A percentile compares a stretch with the other conserved stretches of the same genome.
phyloP scores from a whole-genome alignment of 2,329 filamentous ascomycete genomes.

The Neonectria coccinea region DNA sequence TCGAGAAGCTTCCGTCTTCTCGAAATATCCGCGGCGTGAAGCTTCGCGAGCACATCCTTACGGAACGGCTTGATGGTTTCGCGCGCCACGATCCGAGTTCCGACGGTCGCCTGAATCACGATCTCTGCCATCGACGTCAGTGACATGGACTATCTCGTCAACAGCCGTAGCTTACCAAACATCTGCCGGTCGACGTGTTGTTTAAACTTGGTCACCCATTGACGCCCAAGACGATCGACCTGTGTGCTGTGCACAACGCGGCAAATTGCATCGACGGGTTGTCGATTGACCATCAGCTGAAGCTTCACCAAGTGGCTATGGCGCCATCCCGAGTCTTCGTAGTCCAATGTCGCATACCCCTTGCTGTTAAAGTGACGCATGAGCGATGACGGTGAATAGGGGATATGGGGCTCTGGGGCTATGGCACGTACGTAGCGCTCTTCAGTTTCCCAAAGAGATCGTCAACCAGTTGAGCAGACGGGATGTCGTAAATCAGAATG shows the following conservation, averaged over 20 bases:
- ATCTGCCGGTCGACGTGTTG: constrained; percentile 96
- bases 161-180: constrained; percentile 66
- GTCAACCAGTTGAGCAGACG: constrained; percentile 90
- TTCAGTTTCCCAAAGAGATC: constrained; percentile 98
- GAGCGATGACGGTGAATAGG: neutral
- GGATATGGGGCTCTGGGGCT: neutral
- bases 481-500: constrained; percentile 92
- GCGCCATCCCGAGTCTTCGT: constrained; percentile 93
- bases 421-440: constrained; percentile 72
- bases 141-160: neutral
- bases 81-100: constrained; percentile 84
- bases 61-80: constrained; percentile 97
- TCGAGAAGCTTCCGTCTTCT: constrained; percentile 88
- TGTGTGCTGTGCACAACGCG: constrained; percentile 88
- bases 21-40: constrained; percentile 90
- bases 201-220: constrained; percentile 97
- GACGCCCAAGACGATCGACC: constrained; percentile 80
- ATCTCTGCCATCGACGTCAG: constrained; percentile 69
- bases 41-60: constrained; percentile 92
- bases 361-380: constrained; percentile 60
- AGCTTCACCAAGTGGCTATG: constrained; percentile 85
- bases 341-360: constrained; percentile 95
- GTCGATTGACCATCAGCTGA: constrained; percentile 92
- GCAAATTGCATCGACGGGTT: constrained; percentile 93
- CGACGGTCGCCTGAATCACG: constrained; percentile 90